phyloP scores from a whole-genome alignment of 2,329 filamentous ascomycete species.

The Diplocarpon rosae region DNA sequence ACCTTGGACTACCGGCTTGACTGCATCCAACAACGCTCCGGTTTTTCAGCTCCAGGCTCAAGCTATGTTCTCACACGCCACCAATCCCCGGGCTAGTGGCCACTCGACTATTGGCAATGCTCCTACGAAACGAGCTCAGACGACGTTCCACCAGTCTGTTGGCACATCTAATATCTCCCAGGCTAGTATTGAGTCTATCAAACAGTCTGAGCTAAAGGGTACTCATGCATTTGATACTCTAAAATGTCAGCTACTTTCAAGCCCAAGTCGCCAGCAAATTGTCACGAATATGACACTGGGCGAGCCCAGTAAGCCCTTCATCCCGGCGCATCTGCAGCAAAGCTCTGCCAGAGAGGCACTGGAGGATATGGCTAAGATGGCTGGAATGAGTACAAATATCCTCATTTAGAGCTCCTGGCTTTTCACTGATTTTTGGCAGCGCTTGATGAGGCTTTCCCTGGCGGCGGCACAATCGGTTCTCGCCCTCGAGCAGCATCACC shows the following conservation, averaged over 20 bases:
- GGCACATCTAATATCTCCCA: too few relatives aligned
- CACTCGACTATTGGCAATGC: too few relatives aligned
- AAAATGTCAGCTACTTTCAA: not conserved
- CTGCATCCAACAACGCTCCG: too few relatives aligned
- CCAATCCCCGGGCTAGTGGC: too few relatives aligned
- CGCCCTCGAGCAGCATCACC: not conserved
- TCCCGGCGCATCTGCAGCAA: conserved; percentile 8
- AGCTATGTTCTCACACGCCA: too few relatives aligned
- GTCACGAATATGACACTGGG: conserved; percentile 5
- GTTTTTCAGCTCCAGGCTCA: too few relatives aligned
- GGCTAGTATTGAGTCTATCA: too few relatives aligned
- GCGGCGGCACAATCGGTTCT: not conserved
- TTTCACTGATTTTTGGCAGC: not conserved
- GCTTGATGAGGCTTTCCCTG: not conserved
- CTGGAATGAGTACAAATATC: conserved; percentile 2
- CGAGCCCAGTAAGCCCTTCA: conserved; percentile 9
- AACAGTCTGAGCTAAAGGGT: too few relatives aligned
- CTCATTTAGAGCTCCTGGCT: not conserved
- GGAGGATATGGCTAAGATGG: not conserved
- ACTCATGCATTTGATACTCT: not conserved
- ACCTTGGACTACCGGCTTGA: too few relatives aligned
- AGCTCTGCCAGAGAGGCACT: conserved; percentile 1
- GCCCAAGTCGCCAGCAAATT: conserved; percentile 4
- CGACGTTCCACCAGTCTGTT: too few relatives aligned
- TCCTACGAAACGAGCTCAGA: too few relatives aligned